Conservation (phyloP, 441 rosid species). For the Croton laevigatus region DNA sequence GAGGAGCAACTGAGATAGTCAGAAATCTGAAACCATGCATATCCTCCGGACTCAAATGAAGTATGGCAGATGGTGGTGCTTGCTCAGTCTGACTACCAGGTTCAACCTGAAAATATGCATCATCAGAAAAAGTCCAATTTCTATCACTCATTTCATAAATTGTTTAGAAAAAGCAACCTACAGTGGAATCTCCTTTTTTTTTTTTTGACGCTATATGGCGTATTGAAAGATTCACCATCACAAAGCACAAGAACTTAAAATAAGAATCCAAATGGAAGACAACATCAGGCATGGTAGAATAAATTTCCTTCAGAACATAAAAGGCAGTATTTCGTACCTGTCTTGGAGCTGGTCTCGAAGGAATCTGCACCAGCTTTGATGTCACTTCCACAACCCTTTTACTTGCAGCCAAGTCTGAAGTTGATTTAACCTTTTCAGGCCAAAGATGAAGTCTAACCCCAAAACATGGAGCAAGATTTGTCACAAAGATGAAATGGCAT, state of each 20-base stretch:
- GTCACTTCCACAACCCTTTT: slow-evolving; percentile 78
- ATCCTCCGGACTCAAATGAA: slow-evolving; percentile 71
- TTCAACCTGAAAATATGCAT: slow-evolving; percentile 59
- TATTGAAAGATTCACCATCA: neutral
- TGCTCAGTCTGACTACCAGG: slow-evolving; percentile 99
- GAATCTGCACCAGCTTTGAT: slow-evolving; percentile 91
- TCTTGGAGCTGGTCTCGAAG: slow-evolving; percentile 89
- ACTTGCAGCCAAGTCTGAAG: slow-evolving; percentile 49
- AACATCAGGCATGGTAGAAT: neutral
- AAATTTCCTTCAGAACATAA: slow-evolving; percentile 8
- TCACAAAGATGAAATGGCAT: slow-evolving; percentile 83
- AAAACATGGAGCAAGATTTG: slow-evolving; percentile 91
- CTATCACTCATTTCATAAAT: neutral
- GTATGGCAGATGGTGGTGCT: slow-evolving; percentile 91
- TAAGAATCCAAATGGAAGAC: too few species aligned
- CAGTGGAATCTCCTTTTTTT: neutral
- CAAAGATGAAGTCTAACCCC: slow-evolving; percentile 94
- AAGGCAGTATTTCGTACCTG: slow-evolving; percentile 57
- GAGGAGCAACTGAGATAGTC: slow-evolving; percentile 93
- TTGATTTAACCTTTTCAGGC: slow-evolving; percentile 70
- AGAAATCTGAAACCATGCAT: slow-evolving; percentile 83
- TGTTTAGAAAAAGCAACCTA: neutral
- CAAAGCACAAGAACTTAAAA: slow-evolving; percentile 10
- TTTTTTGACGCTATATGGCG: neutral
- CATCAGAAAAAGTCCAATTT: slow-evolving; percentile 19